These are phyloP conservation scores for Cyclaneusma minus DNA, from an alignment of 2,329 filamentous ascomycete genomes.

Conservation along the genomic window DNA sequence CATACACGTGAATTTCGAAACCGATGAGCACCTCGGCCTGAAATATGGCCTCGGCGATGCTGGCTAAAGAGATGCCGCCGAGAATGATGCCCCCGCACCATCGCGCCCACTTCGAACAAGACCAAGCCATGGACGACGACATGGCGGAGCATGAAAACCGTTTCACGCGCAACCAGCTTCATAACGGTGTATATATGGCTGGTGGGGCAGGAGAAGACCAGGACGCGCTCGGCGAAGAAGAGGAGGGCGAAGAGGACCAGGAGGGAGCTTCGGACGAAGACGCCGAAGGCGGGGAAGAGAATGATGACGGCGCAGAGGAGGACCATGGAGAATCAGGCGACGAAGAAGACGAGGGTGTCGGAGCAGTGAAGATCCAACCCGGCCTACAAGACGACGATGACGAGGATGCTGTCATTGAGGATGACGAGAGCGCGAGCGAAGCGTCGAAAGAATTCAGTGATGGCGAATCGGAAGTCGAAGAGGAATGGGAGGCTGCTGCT, in stretches of 20 bases:
- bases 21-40: too few species aligned
- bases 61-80: too few species aligned
- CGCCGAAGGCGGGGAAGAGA: constrained; percentile 26
- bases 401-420: constrained; percentile 19
- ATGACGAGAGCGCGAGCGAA: constrained; percentile 15
- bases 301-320: constrained; percentile 23
- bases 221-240: constrained; percentile 10
- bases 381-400: constrained; percentile 20
- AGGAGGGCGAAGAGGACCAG: constrained; percentile 8
- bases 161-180: constrained; percentile 1
- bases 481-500: constrained; percentile 40
- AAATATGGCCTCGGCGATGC: too few species aligned
- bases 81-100: too few species aligned
- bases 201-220: constrained; percentile 21
- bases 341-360: constrained; percentile 19
- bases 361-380: constrained; percentile 19
- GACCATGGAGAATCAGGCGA: constrained; percentile 26
- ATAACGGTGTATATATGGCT: constrained; percentile 11
- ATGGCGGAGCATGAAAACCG: constrained; percentile 4
- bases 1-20: too few species aligned
- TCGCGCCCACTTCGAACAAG: too few species aligned
- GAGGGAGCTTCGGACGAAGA: constrained; percentile 23
- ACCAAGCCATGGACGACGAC: too few species aligned
- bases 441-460: constrained; percentile 22
- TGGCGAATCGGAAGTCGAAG: constrained; percentile 39